Conservation (phyloP, 768 basidiomycete genomes). For the Clavaria fumosa region DNA sequence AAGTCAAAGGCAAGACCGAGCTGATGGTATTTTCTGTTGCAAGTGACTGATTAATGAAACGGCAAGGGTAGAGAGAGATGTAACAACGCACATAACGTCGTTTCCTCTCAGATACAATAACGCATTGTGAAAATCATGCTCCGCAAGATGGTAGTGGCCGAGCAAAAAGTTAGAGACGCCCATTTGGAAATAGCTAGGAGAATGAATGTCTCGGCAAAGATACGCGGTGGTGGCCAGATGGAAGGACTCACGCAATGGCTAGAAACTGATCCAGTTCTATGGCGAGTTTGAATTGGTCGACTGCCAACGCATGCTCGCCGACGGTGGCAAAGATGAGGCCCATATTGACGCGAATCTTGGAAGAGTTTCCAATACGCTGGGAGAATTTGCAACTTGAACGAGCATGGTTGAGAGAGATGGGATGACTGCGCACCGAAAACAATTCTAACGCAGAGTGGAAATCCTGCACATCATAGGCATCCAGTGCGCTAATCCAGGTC, state of each 20-base stretch:
- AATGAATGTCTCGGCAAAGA: not conserved
- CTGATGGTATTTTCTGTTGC: constrained; percentile 74
- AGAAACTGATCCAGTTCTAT: constrained; percentile 70
- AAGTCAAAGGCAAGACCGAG: constrained; percentile 84
- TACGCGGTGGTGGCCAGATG: not conserved
- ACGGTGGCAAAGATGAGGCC: constrained; percentile 87
- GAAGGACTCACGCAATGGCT: constrained; percentile 60
- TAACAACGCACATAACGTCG: constrained; percentile 48
- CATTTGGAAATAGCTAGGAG: constrained; percentile 63
- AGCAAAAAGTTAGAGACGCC: constrained; percentile 87
- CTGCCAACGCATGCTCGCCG: constrained; percentile 74
- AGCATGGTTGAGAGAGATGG: constrained; percentile 2
- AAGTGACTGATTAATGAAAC: constrained; percentile 3
- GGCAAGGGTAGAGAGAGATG: constrained; percentile 15
- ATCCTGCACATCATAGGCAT: constrained; percentile 76
- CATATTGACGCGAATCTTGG: constrained; percentile 87
- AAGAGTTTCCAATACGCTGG: constrained; percentile 67
- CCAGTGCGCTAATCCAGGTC: constrained; percentile 75
- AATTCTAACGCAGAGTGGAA: constrained; percentile 60
- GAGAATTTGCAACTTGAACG: constrained; percentile 5
- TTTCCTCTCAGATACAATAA: constrained; percentile 69
- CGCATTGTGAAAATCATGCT: constrained; percentile 75
- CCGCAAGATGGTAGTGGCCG: constrained; percentile 55
- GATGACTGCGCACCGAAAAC: constrained; percentile 49
- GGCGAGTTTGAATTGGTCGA: constrained; percentile 68